Evolutionary conservation across 305 asterid species (phyloP).

Genomic region (Andrographis paniculata): DNA sequence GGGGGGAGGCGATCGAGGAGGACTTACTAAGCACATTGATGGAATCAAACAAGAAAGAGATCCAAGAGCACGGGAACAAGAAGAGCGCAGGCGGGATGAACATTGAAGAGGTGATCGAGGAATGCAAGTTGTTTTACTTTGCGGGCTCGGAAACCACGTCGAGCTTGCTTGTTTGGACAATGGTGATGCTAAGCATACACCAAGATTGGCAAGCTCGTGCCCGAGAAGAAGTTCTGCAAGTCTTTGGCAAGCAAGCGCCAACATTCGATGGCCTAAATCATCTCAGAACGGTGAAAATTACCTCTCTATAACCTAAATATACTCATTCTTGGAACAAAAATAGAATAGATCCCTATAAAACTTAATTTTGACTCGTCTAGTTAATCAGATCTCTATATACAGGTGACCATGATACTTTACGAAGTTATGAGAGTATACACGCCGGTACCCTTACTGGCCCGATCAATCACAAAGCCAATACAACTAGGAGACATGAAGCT

Average conservation of each 20-base stretch:
- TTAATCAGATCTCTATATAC: too few relatives aligned
- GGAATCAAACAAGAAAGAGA: constrained; percentile 15
- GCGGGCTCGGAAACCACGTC: constrained; percentile 34
- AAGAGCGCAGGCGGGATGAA: constrained; percentile 15
- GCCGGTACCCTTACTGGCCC: background rate
- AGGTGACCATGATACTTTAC: background rate
- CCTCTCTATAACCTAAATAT: too few relatives aligned
- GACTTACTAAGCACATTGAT: constrained; percentile 16
- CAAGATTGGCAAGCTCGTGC: constrained; percentile 27
- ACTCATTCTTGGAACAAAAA: too few relatives aligned
- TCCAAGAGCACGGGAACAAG: constrained; percentile 3
- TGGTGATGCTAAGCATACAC: constrained; percentile 23
- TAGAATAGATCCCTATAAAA: too few relatives aligned
- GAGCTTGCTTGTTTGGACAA: constrained; percentile 23
- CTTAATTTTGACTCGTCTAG: too few relatives aligned
- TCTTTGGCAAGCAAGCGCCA: constrained; percentile 20
- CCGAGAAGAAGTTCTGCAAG: constrained; percentile 25
- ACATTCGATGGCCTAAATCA: constrained; percentile 18
- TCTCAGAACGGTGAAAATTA: constrained; percentile 22
- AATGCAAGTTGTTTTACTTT: constrained; percentile 28
- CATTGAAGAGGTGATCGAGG: constrained; percentile 22
- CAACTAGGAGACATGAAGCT: background rate
- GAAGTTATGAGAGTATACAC: background rate
- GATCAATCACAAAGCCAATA: background rate
- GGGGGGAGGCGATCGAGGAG: constrained; percentile 16